Base-by-base conservation (phyloP, 1,284 basidiomycete genomes). In the Ceraceosorus guamensis region DNA sequence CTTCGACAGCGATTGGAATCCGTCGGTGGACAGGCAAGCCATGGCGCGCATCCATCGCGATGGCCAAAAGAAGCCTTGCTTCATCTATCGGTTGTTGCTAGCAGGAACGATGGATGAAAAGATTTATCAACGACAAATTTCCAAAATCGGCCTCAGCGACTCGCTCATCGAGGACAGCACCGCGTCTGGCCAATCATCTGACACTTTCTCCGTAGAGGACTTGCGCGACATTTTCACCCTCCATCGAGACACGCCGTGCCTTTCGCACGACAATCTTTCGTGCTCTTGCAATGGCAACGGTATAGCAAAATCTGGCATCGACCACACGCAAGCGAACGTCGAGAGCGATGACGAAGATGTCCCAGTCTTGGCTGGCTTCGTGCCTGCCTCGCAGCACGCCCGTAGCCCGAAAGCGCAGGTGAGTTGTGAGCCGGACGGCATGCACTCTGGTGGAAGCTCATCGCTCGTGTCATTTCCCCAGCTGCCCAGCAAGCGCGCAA, bases 1-100 rank as follows among this genome's bases (percentile, higher is more conserved):
- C 31, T 79, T 83, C 59, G 93, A 99, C 76, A 91, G 88, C 50
- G 93, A 98, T 73, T 99, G 95, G 90, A 93, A 93, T 77, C 90
- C 90, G 46, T 78, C 79, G 1, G 79, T 78, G 67, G 93, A 99
- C 77, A 78, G 91, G 14, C 93, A 99, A 77, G 88, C 93, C 1
- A 98, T 98, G 93, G 93, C 91, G 52, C 84, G 95, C 49, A 96
- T 93, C 68, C 63, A 56, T 48, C 50, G 55, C 46, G 93, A 98
- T 77, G 95, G 95, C 0, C 95, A 98, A 78, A 92, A 88, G 73
- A 84, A 85, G 41, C 85, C 87, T 11, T 79, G 79, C 63, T 92
- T 85, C 77, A 95, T 98, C 55, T 99, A 99, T 76, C 84, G 95
- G 32, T 84, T 97, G 59, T 78, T 97, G 50, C 55, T 73, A 1